These are phyloP conservation scores for Candida nonsorbophila DNA, from an alignment of 805 yeast genomes.

Conservation along the genomic window DNA sequence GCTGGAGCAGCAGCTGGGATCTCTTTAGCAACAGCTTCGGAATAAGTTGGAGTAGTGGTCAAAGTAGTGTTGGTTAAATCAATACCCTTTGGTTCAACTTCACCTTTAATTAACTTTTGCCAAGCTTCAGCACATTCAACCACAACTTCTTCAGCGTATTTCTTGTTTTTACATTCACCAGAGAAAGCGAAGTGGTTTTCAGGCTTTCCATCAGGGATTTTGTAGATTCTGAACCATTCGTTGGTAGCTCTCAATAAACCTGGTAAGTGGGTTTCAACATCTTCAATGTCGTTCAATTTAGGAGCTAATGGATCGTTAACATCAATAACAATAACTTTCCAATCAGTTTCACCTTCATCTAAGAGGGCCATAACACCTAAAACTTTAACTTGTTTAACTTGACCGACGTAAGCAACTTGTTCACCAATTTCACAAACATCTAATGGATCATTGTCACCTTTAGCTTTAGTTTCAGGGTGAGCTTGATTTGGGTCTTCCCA, in stretches of 20 bases:
- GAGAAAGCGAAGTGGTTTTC: constrained; percentile 69
- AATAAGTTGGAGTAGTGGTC: constrained; percentile 47
- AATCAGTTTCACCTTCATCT: constrained; percentile 95
- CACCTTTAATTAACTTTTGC: constrained; percentile 50
- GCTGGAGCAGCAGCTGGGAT: constrained; percentile 68
- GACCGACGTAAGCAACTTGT: constrained; percentile 43
- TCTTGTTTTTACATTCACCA: constrained; percentile 57
- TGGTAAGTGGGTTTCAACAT: constrained; percentile 65
- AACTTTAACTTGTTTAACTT: constrained; percentile 58
- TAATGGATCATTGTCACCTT: constrained; percentile 93
- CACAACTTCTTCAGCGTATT: constrained; percentile 55
- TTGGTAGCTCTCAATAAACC: constrained; percentile 64
- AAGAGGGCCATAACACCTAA: constrained; percentile 74
- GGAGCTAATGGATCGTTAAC: constrained; percentile 59
- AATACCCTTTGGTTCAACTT: constrained; percentile 48
- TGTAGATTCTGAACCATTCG: constrained; percentile 81
- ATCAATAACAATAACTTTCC: constrained; percentile 80
- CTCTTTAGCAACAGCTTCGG: constrained; percentile 36
- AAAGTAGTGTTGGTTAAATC: constrained; percentile 74
- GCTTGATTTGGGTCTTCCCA: constrained; percentile 72
- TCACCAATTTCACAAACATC: constrained; percentile 57
- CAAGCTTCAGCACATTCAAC: constrained; percentile 66
- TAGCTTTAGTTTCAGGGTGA: constrained; percentile 53
- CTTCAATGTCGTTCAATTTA: constrained; percentile 56
- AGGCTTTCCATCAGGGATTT: constrained; percentile 78